Conservation (phyloP, 1,139 yeast genomes). For the Geotrichum carabidarum region DNA sequence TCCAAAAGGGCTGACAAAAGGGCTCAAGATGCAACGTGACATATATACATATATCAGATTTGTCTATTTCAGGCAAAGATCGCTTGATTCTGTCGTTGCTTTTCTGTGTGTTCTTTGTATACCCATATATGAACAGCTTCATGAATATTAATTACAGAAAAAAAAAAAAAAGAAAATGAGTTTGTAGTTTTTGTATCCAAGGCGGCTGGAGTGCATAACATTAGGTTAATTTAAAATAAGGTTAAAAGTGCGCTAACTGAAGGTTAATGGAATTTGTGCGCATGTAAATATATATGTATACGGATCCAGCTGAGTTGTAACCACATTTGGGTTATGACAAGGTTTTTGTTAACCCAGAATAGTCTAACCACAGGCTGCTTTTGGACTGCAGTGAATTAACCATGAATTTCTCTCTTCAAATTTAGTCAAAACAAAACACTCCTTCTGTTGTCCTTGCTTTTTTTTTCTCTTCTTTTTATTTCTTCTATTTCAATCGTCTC, state of each 20-base stretch:
- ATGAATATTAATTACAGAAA: too few relatives aligned
- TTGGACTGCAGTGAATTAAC: too few relatives aligned
- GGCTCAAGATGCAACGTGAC: not conserved
- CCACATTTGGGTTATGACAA: not conserved
- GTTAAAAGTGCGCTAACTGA: not conserved
- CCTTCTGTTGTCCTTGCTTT: not conserved
- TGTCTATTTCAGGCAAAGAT: too few relatives aligned
- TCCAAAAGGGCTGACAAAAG: not conserved
- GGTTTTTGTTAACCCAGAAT: not conserved
- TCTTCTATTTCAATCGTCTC: not conserved
- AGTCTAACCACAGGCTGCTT: not conserved
- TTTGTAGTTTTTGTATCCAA: too few relatives aligned
- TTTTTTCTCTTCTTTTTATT: not conserved
- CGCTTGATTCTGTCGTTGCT: not conserved
- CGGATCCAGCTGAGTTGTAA: not conserved
- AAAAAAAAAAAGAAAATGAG: too few relatives aligned
- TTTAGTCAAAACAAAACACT: not conserved
- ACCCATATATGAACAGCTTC: too few relatives aligned
- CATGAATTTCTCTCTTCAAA: too few relatives aligned
- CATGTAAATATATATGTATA: too few relatives aligned
- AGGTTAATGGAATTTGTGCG: not conserved
- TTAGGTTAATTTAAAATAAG: not conserved
- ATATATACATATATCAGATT: too few relatives aligned
- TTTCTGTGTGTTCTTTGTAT: too few relatives aligned
- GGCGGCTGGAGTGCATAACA: not conserved